phyloP scores from a whole-genome alignment of 768 basidiomycete species.

The Chalciporus pseudorubinellus region DNA sequence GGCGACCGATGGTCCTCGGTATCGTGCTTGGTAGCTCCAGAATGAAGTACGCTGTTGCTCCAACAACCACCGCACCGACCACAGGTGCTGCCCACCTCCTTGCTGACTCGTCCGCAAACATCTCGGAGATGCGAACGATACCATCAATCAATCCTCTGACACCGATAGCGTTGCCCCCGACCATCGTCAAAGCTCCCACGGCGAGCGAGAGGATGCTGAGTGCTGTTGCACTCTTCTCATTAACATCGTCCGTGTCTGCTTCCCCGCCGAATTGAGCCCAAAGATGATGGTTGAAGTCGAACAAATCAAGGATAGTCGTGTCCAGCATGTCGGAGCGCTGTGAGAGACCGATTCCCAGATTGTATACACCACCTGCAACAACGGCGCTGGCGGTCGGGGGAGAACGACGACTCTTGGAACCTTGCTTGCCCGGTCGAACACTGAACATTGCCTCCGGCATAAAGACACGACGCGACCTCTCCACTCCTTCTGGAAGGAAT shows the following conservation, averaged over 20 bases:
- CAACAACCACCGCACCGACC: conserved; percentile 71
- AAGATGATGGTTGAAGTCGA: conserved; percentile 83
- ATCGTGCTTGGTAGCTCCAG: conserved; percentile 86
- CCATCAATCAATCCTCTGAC: conserved; percentile 76
- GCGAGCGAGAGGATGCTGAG: conserved; percentile 74
- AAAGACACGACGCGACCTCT: conserved; percentile 80
- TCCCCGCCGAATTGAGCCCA: conserved; percentile 60
- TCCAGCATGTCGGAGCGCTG: conserved; percentile 76
- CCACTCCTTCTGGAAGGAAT: conserved; percentile 78
- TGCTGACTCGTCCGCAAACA: conserved; percentile 75
- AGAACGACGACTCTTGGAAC: conserved; percentile 37
- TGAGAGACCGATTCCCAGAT: conserved; percentile 81
- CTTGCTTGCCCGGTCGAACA: conserved; percentile 42
- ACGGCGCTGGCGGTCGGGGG: conserved; percentile 44
- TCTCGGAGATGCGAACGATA: conserved; percentile 67
- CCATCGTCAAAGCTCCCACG: conserved; percentile 85
- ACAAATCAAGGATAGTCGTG: conserved; percentile 78
- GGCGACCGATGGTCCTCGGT: conserved; percentile 85
- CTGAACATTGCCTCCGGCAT: conserved; percentile 98
- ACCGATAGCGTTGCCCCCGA: conserved; percentile 80
- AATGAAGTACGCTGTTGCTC: conserved; percentile 76
- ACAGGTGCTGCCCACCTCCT: conserved; percentile 88
- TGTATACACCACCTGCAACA: conserved; percentile 74
- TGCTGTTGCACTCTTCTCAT: conserved; percentile 52
- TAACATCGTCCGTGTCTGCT: conserved; percentile 27